Base-by-base conservation (phyloP, 2,329 filamentous ascomycete genomes). In the Blastomyces gilchristii region DNA sequence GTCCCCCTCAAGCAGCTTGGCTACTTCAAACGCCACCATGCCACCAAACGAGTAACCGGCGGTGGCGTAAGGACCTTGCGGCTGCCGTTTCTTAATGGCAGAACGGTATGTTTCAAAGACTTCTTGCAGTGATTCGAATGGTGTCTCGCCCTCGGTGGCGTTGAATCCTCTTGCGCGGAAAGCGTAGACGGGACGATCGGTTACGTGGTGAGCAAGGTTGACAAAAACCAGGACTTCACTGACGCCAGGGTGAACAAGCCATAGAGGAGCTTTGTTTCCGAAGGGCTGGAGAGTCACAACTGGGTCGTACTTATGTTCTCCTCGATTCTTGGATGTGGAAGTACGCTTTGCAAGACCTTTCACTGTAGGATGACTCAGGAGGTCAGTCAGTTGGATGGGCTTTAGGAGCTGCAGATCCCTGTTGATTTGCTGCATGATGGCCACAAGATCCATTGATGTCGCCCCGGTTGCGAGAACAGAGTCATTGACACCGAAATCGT, bases 1-100 rank as follows among this genome's bases (percentile, higher is more conserved):
- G 0, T 66, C 58, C 0, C 61, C 58, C 58, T 81, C 73, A 5
- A 83, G 71, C 2, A 61, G 43, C 69, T 83, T 83, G 2, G 74
- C 71, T 0, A 79, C 68, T 67, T 83, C 81, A 63, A 81, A 83
- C 0, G 79, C 77, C 0, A 82, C 60, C 65, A 79, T 80, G 0
- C 73, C 66, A 4, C 81, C 81, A 64, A 78, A 81, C 8, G 73
- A 77, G 66, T 83, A 82, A 0, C 81, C 81, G 0, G 77, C 76
- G 0, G 83, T 67, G 0, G 77, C 77, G 64, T 83, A 83, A 0
- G 81, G 81, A 0, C 81, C 80, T 0, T 68, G 28, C 0, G 80
- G 80, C 65, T 83, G 81, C 0, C 63, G 64, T 4, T 63, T 45
- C 3, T 71, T 71, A 22, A 83, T 75, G 0, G 75, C 73, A 0